phyloP scores from a whole-genome alignment of 495 filamentous ascomycete species.

The Pyronema domesticum region DNA sequence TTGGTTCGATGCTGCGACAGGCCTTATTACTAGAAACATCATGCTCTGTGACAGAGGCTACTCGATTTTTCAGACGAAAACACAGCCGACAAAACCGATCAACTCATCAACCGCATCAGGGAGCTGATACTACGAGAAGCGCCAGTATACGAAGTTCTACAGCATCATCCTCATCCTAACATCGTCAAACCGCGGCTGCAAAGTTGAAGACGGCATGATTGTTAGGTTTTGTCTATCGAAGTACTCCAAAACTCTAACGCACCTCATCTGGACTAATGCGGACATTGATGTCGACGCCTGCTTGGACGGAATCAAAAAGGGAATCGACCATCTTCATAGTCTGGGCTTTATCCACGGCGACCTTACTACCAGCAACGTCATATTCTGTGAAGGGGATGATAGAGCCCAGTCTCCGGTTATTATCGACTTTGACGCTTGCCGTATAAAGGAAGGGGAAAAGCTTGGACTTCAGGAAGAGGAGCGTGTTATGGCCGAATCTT shows the following conservation, averaged over 20 bases:
- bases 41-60: no score
- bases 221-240: background rate
- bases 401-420: slow-evolving; percentile 27
- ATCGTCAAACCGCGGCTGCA: background rate
- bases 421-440: slow-evolving; percentile 30
- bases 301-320: slow-evolving; percentile 15
- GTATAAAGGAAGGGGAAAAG: slow-evolving; percentile 17
- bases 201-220: background rate
- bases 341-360: slow-evolving; percentile 23
- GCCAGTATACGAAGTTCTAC: background rate
- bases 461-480: slow-evolving; percentile 17
- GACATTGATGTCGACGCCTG: slow-evolving; percentile 10
- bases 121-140: background rate
- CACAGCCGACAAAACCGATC: no score
- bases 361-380: slow-evolving; percentile 24
- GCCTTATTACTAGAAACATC: no score
- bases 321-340: slow-evolving; percentile 21
- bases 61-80: no score
- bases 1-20: no score
- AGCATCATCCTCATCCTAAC: background rate
- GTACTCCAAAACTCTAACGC: background rate
- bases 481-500: no score
- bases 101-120: no score
- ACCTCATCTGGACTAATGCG: background rate
- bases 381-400: slow-evolving; percentile 17